These are phyloP conservation scores for Aspergillus ochraceoroseus DNA, from an alignment of 2,329 filamentous ascomycete species.

Conservation along the genomic window DNA sequence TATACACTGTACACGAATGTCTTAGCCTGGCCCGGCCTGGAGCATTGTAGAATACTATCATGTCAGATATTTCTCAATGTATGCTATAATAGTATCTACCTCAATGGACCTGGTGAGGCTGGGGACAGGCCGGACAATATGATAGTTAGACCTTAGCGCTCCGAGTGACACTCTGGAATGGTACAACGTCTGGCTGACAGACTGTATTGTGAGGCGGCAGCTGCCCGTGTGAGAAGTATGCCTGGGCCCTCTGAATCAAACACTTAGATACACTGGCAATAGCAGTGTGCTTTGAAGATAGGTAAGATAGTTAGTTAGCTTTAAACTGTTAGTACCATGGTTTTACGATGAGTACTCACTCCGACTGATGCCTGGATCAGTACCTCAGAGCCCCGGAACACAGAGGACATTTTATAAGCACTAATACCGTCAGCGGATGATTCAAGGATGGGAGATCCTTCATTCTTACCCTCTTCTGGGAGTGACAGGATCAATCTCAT, in stretches of 20 bases:
- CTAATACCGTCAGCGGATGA: not conserved
- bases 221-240: not conserved
- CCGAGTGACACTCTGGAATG: not conserved
- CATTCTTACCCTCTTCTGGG: constrained; percentile 3
- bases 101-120: too few relatives aligned
- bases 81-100: too few relatives aligned
- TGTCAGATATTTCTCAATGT: too few relatives aligned
- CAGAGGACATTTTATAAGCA: constrained; percentile 8
- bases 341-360: not conserved
- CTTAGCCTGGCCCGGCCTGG: too few relatives aligned
- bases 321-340: too few relatives aligned
- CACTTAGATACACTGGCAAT: not conserved
- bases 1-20: too few relatives aligned
- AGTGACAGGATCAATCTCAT: constrained; percentile 3
- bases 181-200: not conserved
- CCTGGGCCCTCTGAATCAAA: not conserved
- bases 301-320: too few relatives aligned
- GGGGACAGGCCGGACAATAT: too few relatives aligned
- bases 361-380: constrained; percentile 4
- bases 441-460: not conserved
- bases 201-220: constrained; percentile 1
- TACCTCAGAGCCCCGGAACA: not conserved
- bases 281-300: constrained; percentile 5
- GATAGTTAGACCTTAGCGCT: too few relatives aligned
- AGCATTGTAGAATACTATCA: too few relatives aligned